Conservation (phyloP, 2,329 filamentous ascomycete species). For the Aspergillus proliferans region DNA sequence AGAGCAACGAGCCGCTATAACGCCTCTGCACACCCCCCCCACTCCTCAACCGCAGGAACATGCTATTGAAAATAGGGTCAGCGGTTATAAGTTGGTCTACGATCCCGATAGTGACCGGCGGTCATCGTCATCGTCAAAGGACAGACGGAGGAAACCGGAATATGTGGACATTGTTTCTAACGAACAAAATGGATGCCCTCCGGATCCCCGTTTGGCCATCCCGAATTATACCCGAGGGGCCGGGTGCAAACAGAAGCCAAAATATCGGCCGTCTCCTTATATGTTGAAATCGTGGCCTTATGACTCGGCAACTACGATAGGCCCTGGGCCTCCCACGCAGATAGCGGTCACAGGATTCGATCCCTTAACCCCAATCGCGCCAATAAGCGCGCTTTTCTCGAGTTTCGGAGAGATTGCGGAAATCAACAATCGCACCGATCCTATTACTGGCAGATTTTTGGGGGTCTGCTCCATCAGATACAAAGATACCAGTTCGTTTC, state of each 20-base stretch:
- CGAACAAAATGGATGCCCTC: slow-evolving; percentile 59
- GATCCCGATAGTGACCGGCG: slow-evolving; percentile 59
- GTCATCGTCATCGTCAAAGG: slow-evolving; percentile 43
- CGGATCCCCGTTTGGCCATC: slow-evolving; percentile 74
- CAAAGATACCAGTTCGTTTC: slow-evolving; percentile 59
- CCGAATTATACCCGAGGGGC: slow-evolving; percentile 55
- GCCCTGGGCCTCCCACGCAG: slow-evolving; percentile 81
- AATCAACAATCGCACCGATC: slow-evolving; percentile 90
- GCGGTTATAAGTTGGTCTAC: slow-evolving; percentile 55
- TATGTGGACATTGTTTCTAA: slow-evolving; percentile 47
- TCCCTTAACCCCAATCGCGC: slow-evolving; percentile 67
- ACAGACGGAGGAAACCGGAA: slow-evolving; percentile 48
- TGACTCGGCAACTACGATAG: slow-evolving; percentile 76
- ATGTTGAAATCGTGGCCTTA: slow-evolving; percentile 74
- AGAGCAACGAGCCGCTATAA: slow-evolving; percentile 28
- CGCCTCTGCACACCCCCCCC: slow-evolving; percentile 38
- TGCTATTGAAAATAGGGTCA: slow-evolving; percentile 46
- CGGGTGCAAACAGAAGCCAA: slow-evolving; percentile 60
- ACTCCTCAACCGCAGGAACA: slow-evolving; percentile 46
- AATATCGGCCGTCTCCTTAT: slow-evolving; percentile 71
- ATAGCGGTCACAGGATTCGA: slow-evolving; percentile 96
- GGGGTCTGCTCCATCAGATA: slow-evolving; percentile 91
- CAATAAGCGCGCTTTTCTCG: slow-evolving; percentile 34
- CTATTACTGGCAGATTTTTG: slow-evolving; percentile 85
- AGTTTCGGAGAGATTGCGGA: slow-evolving; percentile 66